phyloP scores from a whole-genome alignment of 2,329 filamentous ascomycete genomes.

The Endoconidiophora polonica region DNA sequence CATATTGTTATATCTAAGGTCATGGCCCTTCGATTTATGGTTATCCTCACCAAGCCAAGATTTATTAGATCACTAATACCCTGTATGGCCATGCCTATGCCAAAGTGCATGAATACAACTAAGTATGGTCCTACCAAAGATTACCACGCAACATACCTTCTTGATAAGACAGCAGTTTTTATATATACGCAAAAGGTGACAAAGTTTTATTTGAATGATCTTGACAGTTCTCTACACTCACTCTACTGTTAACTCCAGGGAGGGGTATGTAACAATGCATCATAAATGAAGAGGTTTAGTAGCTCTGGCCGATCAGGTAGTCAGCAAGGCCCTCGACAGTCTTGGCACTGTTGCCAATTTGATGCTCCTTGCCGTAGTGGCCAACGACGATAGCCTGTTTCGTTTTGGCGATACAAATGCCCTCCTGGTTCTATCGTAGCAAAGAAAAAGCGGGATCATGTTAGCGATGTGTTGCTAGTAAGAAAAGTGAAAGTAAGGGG shows the following conservation, averaged over 20 bases:
- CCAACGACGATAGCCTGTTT: conserved; percentile 74
- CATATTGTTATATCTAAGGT: too few species aligned
- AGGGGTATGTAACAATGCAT: not conserved
- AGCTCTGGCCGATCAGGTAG: conserved; percentile 65
- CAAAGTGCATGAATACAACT: too few species aligned
- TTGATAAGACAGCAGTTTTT: too few species aligned
- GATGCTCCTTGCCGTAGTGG: conserved; percentile 61
- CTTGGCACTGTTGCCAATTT: conserved; percentile 59
- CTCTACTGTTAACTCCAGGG: too few species aligned
- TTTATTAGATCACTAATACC: too few species aligned
- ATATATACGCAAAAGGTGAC: too few species aligned
- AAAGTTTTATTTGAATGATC: not conserved
- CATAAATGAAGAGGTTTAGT: conserved; percentile 35
- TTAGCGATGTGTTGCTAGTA: conserved; percentile 8
- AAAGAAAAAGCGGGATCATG: not conserved
- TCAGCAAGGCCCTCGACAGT: conserved; percentile 73
- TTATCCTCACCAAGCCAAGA: too few species aligned
- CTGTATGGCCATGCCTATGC: too few species aligned
- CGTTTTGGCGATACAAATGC: conserved; percentile 72
- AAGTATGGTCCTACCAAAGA: too few species aligned
- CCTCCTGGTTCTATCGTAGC: conserved; percentile 47
- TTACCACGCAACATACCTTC: too few species aligned
- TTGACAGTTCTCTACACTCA: not conserved
- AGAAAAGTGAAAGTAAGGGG: conserved; percentile 2
- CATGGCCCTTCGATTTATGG: too few species aligned